Evolutionary conservation across 2,329 filamentous ascomycete genomes (phyloP), one percentile per base, ranked within the genome.

Genomic region (Botrytis fabae): DNA sequence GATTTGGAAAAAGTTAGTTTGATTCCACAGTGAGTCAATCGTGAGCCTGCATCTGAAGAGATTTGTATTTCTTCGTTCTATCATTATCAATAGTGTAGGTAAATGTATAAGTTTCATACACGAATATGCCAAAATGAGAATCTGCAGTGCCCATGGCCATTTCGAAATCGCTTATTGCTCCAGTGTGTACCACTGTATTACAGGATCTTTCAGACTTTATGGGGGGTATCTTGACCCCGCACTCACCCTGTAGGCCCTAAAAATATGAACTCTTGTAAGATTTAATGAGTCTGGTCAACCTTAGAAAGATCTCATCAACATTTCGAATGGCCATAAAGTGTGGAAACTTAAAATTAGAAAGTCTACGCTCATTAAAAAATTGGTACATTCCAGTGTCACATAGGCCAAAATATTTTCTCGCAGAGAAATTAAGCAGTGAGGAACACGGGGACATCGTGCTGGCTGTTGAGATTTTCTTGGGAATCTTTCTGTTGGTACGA

Each of bases 231-330:
- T 12, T 12, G 18, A 35, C 20, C 28, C 20, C 10, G 18, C 9
- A 60, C 2, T 9, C 4, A 35, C 28, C 32, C 28, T 60, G 18
- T 14, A 20, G 57, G 9, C 5, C 57, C 28, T 35, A 18, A 10
- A 20, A 32, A 8, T 12, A 5, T 20, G 57, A n/a, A 54, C 10
- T 54, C n/a, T 54, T n/a, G 10, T 12, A n/a, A 54, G 25, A 16
- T 16, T n/a, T n/a, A 54, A 12, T n/a, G 25, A n/a, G 12, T 54
- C 1, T 1, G 25, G 5, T 14, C 20, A 12, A 48, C 4, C 9
- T 9, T 9, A 54, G 48, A 6, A n/a, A n/a, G 2, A 6, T 4
- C 5, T 7, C 10, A n/a, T 5, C 0, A n/a, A 14, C 48, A 7
- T 5, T 2, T 1, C 1, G 12, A 54, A 54, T 20, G 25, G 22